These are phyloP conservation scores for Eragrostis curvula DNA, from an alignment of 176 grass and related monocot genomes.

Conservation along the genomic window DNA sequence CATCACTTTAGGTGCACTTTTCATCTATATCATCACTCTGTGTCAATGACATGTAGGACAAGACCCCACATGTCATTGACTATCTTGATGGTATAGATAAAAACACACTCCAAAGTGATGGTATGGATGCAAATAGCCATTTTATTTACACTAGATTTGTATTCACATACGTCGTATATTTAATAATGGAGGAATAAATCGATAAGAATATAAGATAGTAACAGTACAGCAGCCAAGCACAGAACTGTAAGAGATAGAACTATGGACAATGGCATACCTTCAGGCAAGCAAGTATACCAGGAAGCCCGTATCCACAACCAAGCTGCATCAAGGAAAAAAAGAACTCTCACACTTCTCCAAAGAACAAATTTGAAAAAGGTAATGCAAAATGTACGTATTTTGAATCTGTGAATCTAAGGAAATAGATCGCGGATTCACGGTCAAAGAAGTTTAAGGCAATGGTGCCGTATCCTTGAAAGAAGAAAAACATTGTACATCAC, in stretches of 20 bases:
- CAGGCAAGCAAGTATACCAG: conserved; percentile 73
- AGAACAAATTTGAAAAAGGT: conserved; percentile 14
- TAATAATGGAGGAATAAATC: too few species aligned
- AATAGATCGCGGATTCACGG: neutral
- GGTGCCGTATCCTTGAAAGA: neutral
- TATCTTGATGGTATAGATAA: too few species aligned
- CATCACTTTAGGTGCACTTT: too few species aligned
- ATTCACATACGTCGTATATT: too few species aligned
- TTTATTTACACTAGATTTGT: too few species aligned
- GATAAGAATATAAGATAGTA: neutral
- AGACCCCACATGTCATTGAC: too few species aligned
- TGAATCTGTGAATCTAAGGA: neutral
- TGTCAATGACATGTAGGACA: too few species aligned
- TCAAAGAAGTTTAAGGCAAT: neutral
- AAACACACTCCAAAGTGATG: too few species aligned
- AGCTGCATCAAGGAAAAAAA: conserved; percentile 52
- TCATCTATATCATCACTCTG: too few species aligned
- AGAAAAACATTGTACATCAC: too few species aligned
- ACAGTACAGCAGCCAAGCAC: conserved; percentile 5
- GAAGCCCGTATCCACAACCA: conserved; percentile 76
- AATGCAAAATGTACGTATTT: neutral
- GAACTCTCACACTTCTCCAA: neutral
- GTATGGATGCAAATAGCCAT: too few species aligned
- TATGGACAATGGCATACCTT: conserved; percentile 51
- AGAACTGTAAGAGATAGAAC: neutral